Base-by-base conservation (phyloP, 768 basidiomycete species). In the Pleurotus pulmonarius region DNA sequence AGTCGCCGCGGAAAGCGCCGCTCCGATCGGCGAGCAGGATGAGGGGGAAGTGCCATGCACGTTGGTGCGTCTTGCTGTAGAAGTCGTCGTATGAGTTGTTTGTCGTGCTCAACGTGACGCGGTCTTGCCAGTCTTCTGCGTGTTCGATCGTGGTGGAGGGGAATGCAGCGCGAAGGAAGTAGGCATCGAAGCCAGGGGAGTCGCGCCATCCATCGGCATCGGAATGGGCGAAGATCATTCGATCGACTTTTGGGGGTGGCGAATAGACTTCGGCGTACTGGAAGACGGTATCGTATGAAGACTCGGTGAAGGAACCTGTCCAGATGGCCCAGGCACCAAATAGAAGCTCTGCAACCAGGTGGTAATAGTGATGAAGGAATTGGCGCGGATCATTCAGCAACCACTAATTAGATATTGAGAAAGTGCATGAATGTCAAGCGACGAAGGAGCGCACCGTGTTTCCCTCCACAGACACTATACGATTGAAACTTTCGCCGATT, bases 291-390 rank as follows among this genome's bases (percentile, higher is more conserved):
- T 39, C 51, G 16, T 22, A 39, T 0, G 51, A 53, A 16, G 60
- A 58, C 18, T 38, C 51, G 20, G 64, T 61, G 58, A 68, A 80
- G 5, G 85, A 77, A 37, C 86, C 85, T 45, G 76, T 74, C 86
- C 86, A 90, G 62, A 90, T 81, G 1, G 88, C 81, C 79, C 89
- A 90, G 3, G 81, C 71, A 29, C 91, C 92, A 29, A 93, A 73
- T 56, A 91, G 72, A 46, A 91, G 82, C 65, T 94, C 92, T 0
- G 88, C 92, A 29, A 87, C 88, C 58, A 91, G 86, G 70, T 94
- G 92, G 69, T 93, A 94, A 68, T 92, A 94, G 67, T 94, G 92
- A 46, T 77, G 73, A n/a, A 93, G 77, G 77, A 94, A 89, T 64
- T 91, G 88, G 1, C 67, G 56, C 0, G 90, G 87, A 58, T 90